phyloP scores from a whole-genome alignment of 495 filamentous ascomycete species.

The Aspergillus mulundensis region DNA sequence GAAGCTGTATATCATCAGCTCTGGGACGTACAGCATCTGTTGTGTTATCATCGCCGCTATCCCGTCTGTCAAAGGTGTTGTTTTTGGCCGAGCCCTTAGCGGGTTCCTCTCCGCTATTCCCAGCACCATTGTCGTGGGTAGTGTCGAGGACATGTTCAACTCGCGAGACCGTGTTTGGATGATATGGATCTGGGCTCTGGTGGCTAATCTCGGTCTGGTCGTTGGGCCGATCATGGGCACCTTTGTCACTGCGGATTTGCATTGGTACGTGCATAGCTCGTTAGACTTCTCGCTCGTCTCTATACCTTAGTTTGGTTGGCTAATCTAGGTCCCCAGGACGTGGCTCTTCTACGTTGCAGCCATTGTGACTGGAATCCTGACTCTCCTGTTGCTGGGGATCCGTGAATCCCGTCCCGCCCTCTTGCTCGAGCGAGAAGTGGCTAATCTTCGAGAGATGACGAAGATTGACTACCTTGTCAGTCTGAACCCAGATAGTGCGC shows the following conservation, averaged over 20 bases:
- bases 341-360: conserved; percentile 41
- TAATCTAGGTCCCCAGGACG: conserved; percentile 12
- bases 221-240: conserved; percentile 45
- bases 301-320: background rate
- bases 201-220: conserved; percentile 41
- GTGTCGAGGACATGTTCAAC: conserved; percentile 52
- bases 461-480: conserved; percentile 22
- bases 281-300: background rate
- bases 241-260: conserved; percentile 31
- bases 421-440: conserved; percentile 33
- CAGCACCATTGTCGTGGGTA: conserved; percentile 47
- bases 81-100: conserved; percentile 42
- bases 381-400: conserved; percentile 32
- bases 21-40: conserved; percentile 36
- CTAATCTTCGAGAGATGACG: conserved; percentile 23
- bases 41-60: conserved; percentile 41
- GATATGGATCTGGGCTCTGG: conserved; percentile 44
- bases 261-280: conserved; percentile 32
- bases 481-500: conserved; percentile 41
- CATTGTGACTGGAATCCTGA: conserved; percentile 32
- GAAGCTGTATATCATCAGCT: conserved; percentile 45
- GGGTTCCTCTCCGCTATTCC: conserved; percentile 50
- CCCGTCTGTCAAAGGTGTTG: conserved; percentile 30
- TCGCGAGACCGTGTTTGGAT: conserved; percentile 44
- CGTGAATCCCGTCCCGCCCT: conserved; percentile 44